Evolutionary conservation across 2,329 filamentous ascomycete genomes (phyloP), one percentile per base, ranked within the genome.

Genomic region (Nemania sp.): DNA sequence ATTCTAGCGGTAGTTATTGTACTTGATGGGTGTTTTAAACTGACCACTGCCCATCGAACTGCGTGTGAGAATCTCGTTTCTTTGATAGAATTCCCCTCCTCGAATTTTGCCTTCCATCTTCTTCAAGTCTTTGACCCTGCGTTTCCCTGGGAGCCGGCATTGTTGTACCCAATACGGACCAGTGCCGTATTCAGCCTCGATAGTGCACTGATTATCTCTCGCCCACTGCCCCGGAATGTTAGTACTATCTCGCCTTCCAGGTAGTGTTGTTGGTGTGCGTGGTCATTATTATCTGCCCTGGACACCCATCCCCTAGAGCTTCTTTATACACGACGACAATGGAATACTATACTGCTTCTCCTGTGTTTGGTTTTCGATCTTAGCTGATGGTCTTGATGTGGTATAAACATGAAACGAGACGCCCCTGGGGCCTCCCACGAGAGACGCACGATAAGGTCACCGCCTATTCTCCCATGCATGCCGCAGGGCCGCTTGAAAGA

Each of bases 401-500:
- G 21, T n/a, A n/a, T n/a, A n/a, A n/a, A n/a, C n/a, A n/a, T n/a
- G n/a, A n/a, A n/a, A n/a, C n/a, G n/a, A n/a, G n/a, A n/a, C n/a
- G n/a, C n/a, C n/a, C n/a, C n/a, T 29, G 25, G 25, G 5, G 25
- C 18, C 32, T 11, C 50, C 45, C 18, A 18, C 11, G 32, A 20
- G 21, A 49, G 18, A 34, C 13, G 12, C 5, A 6, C 9, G 15
- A 40, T 45, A 46, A 34, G 34, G 45, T 37, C 13, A 21, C 20
- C 18, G 54, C 29, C 43, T 18, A 34, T 3, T 40, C 34, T 20
- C 50, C 21, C 15, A 34, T 54, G 54, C 54, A 51, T 37, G 13
- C 29, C 43, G 43, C 55, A 51, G 32, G 59, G 59, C 39, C 4
- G 13, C 13, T 39, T 12, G 12, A 17, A 46, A 42, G 32, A 42